A percentile compares a stretch with the other conserved stretches of the same genome.
These are phyloP conservation scores for Helianthus annuus DNA, from an alignment of 129 eudicot species.

Conservation along the genomic window HanXRQr2.0-SUNRISE NC_035447.2:6803237-6803736, in stretches of 20 bases:
- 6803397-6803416: slow-evolving; percentile 32
- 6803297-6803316: slow-evolving; percentile 10
- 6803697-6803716: slow-evolving; percentile 27
- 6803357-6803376: slow-evolving; percentile 17
- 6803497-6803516: slow-evolving; percentile 80
- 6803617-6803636: slow-evolving; percentile 35
- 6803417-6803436: slow-evolving; percentile 25
- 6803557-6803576: slow-evolving; percentile 88
- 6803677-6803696: slow-evolving; percentile 19
- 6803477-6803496: slow-evolving; percentile 32
- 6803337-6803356: slow-evolving; percentile 19
- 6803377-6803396: not conserved
- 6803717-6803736: slow-evolving; percentile 7
- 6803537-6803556: slow-evolving; percentile 89
- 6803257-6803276: slow-evolving; percentile 26
- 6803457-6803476: slow-evolving; percentile 46
- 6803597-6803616: slow-evolving; percentile 7
- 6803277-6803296: slow-evolving; percentile 3
- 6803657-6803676: slow-evolving; percentile 21
- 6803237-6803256: slow-evolving; percentile 7
- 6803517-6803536: slow-evolving; percentile 81
- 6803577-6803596: slow-evolving; percentile 45
- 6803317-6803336: slow-evolving; percentile 5
- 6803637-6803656: slow-evolving; percentile 29
- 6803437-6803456: slow-evolving; percentile 36